Evolutionary conservation across 2,329 filamentous ascomycete species (phyloP), one percentile per base, ranked within the genome.

Genomic region (Cladorrhinum sp.): DNA sequence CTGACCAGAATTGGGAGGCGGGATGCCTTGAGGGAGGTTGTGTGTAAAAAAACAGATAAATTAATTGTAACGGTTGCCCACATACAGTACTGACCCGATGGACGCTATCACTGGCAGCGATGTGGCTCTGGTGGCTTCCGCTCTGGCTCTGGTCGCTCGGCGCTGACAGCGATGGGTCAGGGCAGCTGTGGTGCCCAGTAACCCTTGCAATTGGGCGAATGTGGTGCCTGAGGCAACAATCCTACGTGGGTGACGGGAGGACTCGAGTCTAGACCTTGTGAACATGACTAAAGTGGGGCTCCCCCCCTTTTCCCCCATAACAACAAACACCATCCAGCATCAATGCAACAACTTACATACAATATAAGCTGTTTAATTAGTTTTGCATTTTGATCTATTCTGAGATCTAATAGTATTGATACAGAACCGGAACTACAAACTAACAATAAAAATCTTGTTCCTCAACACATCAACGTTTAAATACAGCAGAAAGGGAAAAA

Each of bases 1-100:
- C 58, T 56, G 55, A 60, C 65, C 65, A 65, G 58, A 57, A 50
- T 52, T 48, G n/a, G 41, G 48, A 41, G 58, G 54, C 41, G 23
- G 51, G 27, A 29, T 13, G 62, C 50, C 49, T 32, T 24, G 51
- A 20, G 49, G 49, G 48, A 22, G 56, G 55, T 41, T 55, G 10
- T 55, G 55, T 55, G 52, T 24, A 49, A 59, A 38, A 54, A 51
- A 25, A 32, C 22, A 52, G 57, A 38, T 54, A 48, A 29, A 45
- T 18, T 63, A 57, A 38, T 55, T 23, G 62, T 51, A 32, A 59
- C 22, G 38, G 60, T 55, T 45, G 58, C 57, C 58, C 55, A 58
- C 57, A 60, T 56, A 57, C 52, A 56, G 38, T 56, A 57, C 52
- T 54, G 38, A 48, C 59, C 61, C 57, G 57, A n/a, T n/a, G n/a